Evolutionary conservation across 2,329 filamentous ascomycete genomes (phyloP).

Genomic region (Leptoxyphium fumago): DNA sequence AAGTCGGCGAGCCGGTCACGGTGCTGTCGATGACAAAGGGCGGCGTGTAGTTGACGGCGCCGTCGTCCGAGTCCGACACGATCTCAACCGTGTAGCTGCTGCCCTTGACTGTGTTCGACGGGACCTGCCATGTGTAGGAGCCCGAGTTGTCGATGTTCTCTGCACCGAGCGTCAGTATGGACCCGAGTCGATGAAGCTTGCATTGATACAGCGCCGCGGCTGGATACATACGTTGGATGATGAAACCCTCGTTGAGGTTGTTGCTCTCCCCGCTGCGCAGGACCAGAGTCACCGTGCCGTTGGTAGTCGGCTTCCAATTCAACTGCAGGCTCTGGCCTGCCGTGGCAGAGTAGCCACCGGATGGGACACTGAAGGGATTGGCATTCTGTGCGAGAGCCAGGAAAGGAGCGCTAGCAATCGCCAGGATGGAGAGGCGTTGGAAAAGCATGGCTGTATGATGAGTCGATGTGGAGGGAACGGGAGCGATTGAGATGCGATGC

Average conservation of each 20-base stretch:
- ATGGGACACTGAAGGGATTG: slow-evolving; percentile 36
- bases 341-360: slow-evolving; percentile 27
- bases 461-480: too few relatives aligned
- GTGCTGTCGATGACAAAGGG: slow-evolving; percentile 32
- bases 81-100: slow-evolving; percentile 40
- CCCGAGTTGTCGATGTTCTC: slow-evolving; percentile 34
- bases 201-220: neutral
- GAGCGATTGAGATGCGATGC: too few relatives aligned
- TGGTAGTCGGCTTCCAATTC: slow-evolving; percentile 35
- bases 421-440: slow-evolving; percentile 27
- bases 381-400: slow-evolving; percentile 22
- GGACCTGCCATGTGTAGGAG: slow-evolving; percentile 34
- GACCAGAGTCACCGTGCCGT: slow-evolving; percentile 36
- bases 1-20: slow-evolving; percentile 13
- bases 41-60: slow-evolving; percentile 36
- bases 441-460: slow-evolving; percentile 27
- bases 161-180: slow-evolving; percentile 10
- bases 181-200: neutral
- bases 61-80: slow-evolving; percentile 29
- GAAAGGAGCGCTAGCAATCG: slow-evolving; percentile 27
- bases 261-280: slow-evolving; percentile 26
- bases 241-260: slow-evolving; percentile 25
- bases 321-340: slow-evolving; percentile 33
- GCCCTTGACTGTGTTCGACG: slow-evolving; percentile 25
- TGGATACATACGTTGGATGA: slow-evolving; percentile 29